A percentile compares a stretch with the other conserved stretches of the same genome.
These are phyloP conservation scores for Aspergillus sp. DNA, from an alignment of 2,329 filamentous ascomycete species.

Conservation along the genomic window DNA sequence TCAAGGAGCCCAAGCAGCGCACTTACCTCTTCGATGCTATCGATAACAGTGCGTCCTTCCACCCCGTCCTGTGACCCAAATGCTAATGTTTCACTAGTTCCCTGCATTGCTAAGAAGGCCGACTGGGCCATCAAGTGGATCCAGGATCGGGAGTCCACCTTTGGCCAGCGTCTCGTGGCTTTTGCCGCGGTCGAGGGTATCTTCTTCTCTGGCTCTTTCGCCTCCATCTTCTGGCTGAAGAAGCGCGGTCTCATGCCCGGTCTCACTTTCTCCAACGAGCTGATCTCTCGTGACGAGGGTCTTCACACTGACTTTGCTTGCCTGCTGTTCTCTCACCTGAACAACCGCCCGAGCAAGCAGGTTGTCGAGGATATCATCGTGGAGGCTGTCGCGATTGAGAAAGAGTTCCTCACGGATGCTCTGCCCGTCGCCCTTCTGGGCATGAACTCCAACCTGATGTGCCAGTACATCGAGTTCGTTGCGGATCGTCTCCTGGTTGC, in stretches of 20 bases:
- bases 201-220: conserved; percentile 98
- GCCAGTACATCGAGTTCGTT: conserved; percentile 99
- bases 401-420: conserved; percentile 96
- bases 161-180: conserved; percentile 90
- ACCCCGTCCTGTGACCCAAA: conserved; percentile 17
- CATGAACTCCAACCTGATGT: conserved; percentile 98
- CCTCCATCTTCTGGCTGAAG: conserved; percentile 99
- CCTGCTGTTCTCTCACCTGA: conserved; percentile 94
- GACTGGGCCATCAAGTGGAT: conserved; percentile 98
- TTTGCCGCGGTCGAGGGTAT: conserved; percentile 99
- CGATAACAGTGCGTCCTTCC: conserved; percentile 74
- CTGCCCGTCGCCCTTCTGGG: conserved; percentile 89
- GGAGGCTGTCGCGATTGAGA: conserved; percentile 90
- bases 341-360: conserved; percentile 81
- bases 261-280: conserved; percentile 98
- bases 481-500: conserved; percentile 91
- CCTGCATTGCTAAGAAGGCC: conserved; percentile 97
- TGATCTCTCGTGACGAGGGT: conserved; percentile 98
- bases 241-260: conserved; percentile 99
- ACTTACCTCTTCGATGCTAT: conserved; percentile 97
- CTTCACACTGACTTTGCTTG: conserved; percentile 99
- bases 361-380: conserved; percentile 84
- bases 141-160: conserved; percentile 86
- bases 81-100: conserved; percentile 56
- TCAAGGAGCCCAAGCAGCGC: conserved; percentile 94